A percentile compares a stretch with the other conserved stretches of the same genome.
Evolutionary conservation across 768 basidiomycete genomes (phyloP).

Genomic region (Pisolithus albus): DNA sequence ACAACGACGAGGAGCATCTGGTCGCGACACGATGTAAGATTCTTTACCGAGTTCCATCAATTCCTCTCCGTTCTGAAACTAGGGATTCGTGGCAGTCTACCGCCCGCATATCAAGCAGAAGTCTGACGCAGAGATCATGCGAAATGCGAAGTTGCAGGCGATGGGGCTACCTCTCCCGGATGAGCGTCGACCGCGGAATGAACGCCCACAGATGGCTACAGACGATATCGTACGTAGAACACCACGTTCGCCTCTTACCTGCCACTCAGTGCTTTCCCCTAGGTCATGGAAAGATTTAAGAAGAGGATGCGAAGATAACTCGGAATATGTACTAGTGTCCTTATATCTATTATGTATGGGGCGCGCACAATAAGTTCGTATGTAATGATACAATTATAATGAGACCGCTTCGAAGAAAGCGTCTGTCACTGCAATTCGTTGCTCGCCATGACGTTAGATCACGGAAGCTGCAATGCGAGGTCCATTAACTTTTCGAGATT

Average conservation of each 20-base stretch:
- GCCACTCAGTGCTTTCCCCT: not conserved
- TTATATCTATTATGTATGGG: not conserved
- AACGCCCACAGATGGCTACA: slow-evolving; percentile 76
- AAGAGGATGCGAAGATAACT: slow-evolving; percentile 80
- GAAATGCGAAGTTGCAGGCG: slow-evolving; percentile 82
- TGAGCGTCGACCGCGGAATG: slow-evolving; percentile 34
- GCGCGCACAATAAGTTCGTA: too few species aligned
- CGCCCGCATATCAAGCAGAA: slow-evolving; percentile 76
- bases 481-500: slow-evolving; percentile 42
- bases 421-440: too few species aligned
- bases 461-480: slow-evolving; percentile 24
- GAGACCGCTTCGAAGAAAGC: too few species aligned
- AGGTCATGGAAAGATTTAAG: slow-evolving; percentile 98
- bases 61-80: not conserved
- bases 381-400: too few species aligned
- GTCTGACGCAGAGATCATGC: slow-evolving; percentile 81
- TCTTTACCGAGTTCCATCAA: slow-evolving; percentile 1
- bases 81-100: slow-evolving; percentile 49
- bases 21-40: slow-evolving; percentile 80
- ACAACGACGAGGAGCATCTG: slow-evolving; percentile 74
- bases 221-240: slow-evolving; percentile 71
- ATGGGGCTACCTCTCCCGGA: slow-evolving; percentile 61
- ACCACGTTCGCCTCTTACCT: not conserved
- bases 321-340: not conserved
- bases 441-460: not conserved